Evolutionary conservation across 441 rosid species (phyloP).

Genomic region (Mallotus japonicus): DNA sequence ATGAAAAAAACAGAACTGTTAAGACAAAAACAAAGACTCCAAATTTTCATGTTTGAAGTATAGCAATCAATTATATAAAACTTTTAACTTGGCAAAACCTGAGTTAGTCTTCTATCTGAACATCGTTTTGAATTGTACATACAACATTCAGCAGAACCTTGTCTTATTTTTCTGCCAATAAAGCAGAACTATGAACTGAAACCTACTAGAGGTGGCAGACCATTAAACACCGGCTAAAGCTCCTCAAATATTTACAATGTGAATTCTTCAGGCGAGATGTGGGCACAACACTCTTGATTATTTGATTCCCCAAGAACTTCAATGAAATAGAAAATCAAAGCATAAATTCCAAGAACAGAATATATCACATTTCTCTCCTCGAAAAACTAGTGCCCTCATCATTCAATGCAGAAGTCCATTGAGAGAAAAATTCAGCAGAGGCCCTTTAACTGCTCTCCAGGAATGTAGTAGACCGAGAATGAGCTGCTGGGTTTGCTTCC

Average conservation of each 20-base stretch:
- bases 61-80: slow-evolving; percentile 1
- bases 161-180: slow-evolving; percentile 23
- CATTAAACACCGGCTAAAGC: slow-evolving; percentile 18
- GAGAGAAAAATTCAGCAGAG: background rate
- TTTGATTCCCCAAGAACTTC: slow-evolving; percentile 2
- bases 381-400: background rate
- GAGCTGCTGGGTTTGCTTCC: slow-evolving; percentile 67
- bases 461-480: slow-evolving; percentile 54
- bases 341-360: background rate
- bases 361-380: background rate
- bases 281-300: slow-evolving; percentile 13
- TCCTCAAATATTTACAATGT: slow-evolving; percentile 41
- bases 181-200: slow-evolving; percentile 19
- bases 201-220: slow-evolving; percentile 21
- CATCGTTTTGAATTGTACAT: slow-evolving; percentile 8
- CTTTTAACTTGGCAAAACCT: slow-evolving; percentile 14
- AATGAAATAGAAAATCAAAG: background rate
- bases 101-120: slow-evolving; percentile 16
- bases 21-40: background rate
- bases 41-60: background rate
- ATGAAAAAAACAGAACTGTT: background rate
- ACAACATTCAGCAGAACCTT: slow-evolving; percentile 2
- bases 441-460: slow-evolving; percentile 49
- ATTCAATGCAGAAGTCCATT: background rate
- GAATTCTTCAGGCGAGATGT: slow-evolving; percentile 11